A percentile compares a stretch with the other conserved stretches of the same genome.
These are phyloP conservation scores for Leptographium radiaticola DNA, from an alignment of 2,329 filamentous ascomycete species.

Conservation along the genomic window DNA sequence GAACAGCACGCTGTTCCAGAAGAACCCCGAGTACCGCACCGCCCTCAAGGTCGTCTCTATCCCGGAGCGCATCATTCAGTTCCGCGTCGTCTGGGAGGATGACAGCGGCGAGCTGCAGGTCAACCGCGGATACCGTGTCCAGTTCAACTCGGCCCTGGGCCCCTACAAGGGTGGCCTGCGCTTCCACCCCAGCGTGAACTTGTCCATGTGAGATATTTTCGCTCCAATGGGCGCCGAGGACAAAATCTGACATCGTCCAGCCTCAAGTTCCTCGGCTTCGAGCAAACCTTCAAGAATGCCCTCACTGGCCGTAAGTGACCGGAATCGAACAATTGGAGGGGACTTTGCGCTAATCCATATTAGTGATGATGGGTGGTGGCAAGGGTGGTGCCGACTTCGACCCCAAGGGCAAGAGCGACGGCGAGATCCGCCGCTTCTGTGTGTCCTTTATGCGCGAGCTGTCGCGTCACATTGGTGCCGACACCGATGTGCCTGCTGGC, in stretches of 20 bases:
- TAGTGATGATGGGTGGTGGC: slow-evolving; percentile 91
- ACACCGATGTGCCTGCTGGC: slow-evolving; percentile 92
- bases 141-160: slow-evolving; percentile 95
- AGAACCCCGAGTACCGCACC: slow-evolving; percentile 88
- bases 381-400: slow-evolving; percentile 98
- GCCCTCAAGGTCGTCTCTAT: slow-evolving; percentile 79
- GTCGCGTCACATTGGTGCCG: slow-evolving; percentile 87
- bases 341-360: not conserved
- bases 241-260: slow-evolving; percentile 14
- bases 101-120: slow-evolving; percentile 81
- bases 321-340: too few species aligned
- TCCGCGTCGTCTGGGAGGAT: slow-evolving; percentile 94
- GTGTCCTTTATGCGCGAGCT: slow-evolving; percentile 92
- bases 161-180: slow-evolving; percentile 97
- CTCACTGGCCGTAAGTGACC: slow-evolving; percentile 68
- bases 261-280: slow-evolving; percentile 96
- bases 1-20: slow-evolving; percentile 81
- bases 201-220: slow-evolving; percentile 38
- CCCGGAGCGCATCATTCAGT: slow-evolving; percentile 92
- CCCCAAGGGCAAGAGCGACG: slow-evolving; percentile 96
- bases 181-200: slow-evolving; percentile 81
- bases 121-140: slow-evolving; percentile 91
- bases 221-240: too few species aligned
- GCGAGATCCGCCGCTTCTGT: slow-evolving; percentile 96
- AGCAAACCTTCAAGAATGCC: slow-evolving; percentile 99